Conservation (phyloP, 169 alveolate genomes). For the Plasmodium sp. region DNA sequence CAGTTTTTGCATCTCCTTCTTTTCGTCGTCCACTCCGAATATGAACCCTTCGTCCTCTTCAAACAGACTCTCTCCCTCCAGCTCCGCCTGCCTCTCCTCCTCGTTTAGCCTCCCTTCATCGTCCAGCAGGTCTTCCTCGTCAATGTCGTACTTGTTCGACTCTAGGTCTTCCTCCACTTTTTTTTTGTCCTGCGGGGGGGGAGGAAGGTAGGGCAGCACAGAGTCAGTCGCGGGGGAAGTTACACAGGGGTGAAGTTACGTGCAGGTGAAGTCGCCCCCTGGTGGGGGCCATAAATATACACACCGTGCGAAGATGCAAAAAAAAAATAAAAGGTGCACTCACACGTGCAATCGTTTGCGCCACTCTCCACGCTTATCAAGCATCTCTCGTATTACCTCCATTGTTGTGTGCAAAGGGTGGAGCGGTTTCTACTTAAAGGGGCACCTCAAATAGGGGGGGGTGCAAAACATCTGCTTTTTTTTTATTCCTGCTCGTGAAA, state of each 20-base stretch:
- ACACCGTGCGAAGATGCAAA: not conserved
- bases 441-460: not conserved
- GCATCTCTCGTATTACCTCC: slow-evolving; percentile 28
- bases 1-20: slow-evolving; percentile 83
- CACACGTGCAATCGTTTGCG: not conserved
- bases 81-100: slow-evolving; percentile 83
- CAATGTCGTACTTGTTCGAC: slow-evolving; percentile 81
- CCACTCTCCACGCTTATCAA: not conserved
- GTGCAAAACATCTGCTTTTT: not conserved
- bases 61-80: slow-evolving; percentile 85
- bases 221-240: not conserved
- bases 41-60: slow-evolving; percentile 85
- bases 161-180: slow-evolving; percentile 75
- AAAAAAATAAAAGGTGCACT: not conserved
- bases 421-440: not conserved
- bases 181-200: slow-evolving; percentile 21
- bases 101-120: slow-evolving; percentile 81
- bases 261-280: not conserved
- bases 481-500: not conserved
- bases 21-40: slow-evolving; percentile 81
- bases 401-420: slow-evolving; percentile 10
- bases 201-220: not conserved
- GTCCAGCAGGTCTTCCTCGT: slow-evolving; percentile 82
- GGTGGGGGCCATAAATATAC: not conserved
- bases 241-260: not conserved